These are phyloP conservation scores for Letharia lupina DNA, from an alignment of 495 filamentous ascomycete species.

Conservation along the genomic window DNA sequence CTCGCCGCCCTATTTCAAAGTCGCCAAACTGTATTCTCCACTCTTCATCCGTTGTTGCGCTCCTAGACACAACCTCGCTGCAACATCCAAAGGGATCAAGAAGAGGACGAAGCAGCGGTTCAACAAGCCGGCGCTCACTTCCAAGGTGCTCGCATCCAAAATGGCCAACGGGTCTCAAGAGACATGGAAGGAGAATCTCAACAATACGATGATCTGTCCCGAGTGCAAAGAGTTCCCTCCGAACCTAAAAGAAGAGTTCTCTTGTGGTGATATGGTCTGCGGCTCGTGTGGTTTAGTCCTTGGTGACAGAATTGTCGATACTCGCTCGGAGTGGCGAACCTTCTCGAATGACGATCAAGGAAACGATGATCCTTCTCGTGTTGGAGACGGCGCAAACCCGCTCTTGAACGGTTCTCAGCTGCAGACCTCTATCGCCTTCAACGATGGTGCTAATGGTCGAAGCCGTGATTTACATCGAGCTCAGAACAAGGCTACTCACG, in stretches of 20 bases:
- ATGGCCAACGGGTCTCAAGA: conserved; percentile 31
- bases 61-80: conserved; percentile 38
- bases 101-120: conserved; percentile 30
- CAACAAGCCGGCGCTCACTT: conserved; percentile 14
- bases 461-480: conserved; percentile 73
- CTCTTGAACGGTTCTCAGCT: conserved; percentile 88
- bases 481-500: conserved; percentile 73
- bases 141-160: conserved; percentile 23
- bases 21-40: conserved; percentile 59
- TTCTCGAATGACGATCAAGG: conserved; percentile 94
- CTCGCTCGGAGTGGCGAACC: conserved; percentile 95
- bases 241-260: conserved; percentile 85
- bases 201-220: conserved; percentile 68
- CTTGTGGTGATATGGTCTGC: conserved; percentile 87
- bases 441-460: conserved; percentile 57
- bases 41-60: conserved; percentile 49
- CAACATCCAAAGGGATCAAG: conserved; percentile 36
- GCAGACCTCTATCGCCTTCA: conserved; percentile 78
- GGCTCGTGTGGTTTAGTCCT: conserved; percentile 87
- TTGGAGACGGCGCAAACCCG: conserved; percentile 82
- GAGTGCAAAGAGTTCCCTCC: conserved; percentile 90
- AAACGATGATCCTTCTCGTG: conserved; percentile 93
- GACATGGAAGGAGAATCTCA: conserved; percentile 69
- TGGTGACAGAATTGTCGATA: conserved; percentile 83
- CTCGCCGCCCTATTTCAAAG: conserved; percentile 10